Evolutionary conservation across 352 stramenopile genomes (phyloP).

Genomic region (Globisporangium lucens): DNA sequence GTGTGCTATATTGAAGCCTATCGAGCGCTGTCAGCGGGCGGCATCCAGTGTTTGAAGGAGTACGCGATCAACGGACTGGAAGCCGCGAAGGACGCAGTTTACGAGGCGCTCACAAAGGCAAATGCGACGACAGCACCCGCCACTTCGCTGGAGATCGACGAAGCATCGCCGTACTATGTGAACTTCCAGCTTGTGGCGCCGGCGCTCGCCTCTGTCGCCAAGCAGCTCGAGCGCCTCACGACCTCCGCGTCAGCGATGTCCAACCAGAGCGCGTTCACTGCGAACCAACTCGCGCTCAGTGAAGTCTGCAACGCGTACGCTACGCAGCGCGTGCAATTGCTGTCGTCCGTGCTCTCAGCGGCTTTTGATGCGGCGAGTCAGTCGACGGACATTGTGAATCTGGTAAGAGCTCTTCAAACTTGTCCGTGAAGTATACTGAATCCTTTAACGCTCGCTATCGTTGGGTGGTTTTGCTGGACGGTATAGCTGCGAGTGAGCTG

Average conservation of each 20-base stretch:
- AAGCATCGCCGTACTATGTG: conserved; percentile 74
- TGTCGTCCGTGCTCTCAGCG: conserved; percentile 44
- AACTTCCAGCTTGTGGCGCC: conserved; percentile 73
- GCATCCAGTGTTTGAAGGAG: conserved; percentile 64
- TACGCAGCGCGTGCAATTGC: conserved; percentile 50
- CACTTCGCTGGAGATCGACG: conserved; percentile 42
- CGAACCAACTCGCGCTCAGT: conserved; percentile 42
- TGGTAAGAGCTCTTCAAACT: conserved; percentile 26
- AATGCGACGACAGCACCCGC: background rate
- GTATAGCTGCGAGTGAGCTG: conserved; percentile 58
- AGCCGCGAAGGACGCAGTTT: conserved; percentile 62
- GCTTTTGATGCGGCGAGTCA: conserved; percentile 55
- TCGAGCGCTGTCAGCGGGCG: conserved; percentile 51
- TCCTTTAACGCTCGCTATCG: background rate
- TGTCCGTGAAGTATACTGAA: background rate
- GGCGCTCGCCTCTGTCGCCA: conserved; percentile 49
- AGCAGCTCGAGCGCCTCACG: conserved; percentile 57
- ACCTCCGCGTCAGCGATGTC: conserved; percentile 9
- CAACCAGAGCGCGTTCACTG: conserved; percentile 30
- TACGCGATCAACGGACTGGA: conserved; percentile 69
- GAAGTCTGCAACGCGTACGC: conserved; percentile 62
- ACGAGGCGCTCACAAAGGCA: conserved; percentile 45
- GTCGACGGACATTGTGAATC: conserved; percentile 64
- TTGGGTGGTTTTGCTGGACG: background rate
- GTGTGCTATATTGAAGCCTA: conserved; percentile 77